Base-by-base conservation (phyloP, 164 flowering plant genomes). In the Stephania cephalantha region DNA sequence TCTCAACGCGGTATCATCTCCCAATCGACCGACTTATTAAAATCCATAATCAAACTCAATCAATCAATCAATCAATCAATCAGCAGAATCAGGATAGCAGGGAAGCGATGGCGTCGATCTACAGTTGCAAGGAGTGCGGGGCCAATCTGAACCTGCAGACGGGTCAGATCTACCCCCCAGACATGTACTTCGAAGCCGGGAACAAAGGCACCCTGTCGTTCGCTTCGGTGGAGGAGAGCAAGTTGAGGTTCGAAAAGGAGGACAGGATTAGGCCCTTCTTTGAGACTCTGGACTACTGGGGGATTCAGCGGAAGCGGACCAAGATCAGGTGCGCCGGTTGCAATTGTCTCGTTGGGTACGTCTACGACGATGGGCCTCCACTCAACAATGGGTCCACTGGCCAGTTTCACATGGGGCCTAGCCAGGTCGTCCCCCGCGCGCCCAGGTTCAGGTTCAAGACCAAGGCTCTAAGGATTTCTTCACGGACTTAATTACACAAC, bases 351-450 rank as follows among this genome's bases (percentile, higher is more conserved):
- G 77, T 95, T 35, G 98, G 99, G 1, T 79, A 91, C 77, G 83
- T 95, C 44, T 93, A 95, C 74, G 98, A 93, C 78, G 99, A 93
- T 79, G 99, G 99, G 0, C 95, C 94, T 53, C 97, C 99, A 4
- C 72, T 87, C 69, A 90, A 89, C 1, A 82, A 85, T 69, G 76
- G 42, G 42, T 35, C 90, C 48, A 83, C 90, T 9, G 97, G 99
- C 11, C 98, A 92, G 85, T 82, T 90, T 71, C 87, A 87, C 52
- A 77, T 93, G 68, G 99, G 98, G 0, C 99, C 99, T 8, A 93
- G 98, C 69, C 99, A 95, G 81, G 99, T 85, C 17, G 86, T 95
- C 53, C 98, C 98, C 29, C 82, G 99, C 74, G 87, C 87, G 72
- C 90, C 99, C 4, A 85, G 99, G 80, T 95, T 88, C 44, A 74